Evolutionary conservation across 441 rosid genomes (phyloP).

Genomic region (Omphalea diandra): DNA sequence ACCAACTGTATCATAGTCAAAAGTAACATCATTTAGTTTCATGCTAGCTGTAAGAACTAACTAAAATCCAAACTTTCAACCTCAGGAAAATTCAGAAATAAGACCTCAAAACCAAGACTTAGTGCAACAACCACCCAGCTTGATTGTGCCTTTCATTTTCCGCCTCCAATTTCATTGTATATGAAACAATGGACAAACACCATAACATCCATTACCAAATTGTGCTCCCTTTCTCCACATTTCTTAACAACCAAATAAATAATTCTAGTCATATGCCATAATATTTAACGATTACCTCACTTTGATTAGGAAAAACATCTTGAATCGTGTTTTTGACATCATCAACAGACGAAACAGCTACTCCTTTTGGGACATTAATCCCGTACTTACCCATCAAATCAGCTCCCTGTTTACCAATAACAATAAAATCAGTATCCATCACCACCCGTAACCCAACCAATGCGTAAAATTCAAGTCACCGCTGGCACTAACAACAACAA

Average conservation of each 20-base stretch:
- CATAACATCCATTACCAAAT: background rate
- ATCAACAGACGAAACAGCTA: conserved; percentile 67
- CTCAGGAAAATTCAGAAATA: background rate
- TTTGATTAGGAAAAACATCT: conserved; percentile 60
- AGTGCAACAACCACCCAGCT: background rate
- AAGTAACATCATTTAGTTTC: conserved; percentile 12
- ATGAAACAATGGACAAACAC: background rate
- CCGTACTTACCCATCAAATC: conserved; percentile 90
- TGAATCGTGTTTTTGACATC: conserved; percentile 64
- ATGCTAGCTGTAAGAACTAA: background rate
- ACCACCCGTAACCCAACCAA: conserved; percentile 12
- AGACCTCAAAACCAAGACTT: background rate
- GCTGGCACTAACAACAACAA: background rate
- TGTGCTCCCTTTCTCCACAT: background rate
- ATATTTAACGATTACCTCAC: conserved; percentile 49
- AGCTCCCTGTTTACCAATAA: conserved; percentile 60
- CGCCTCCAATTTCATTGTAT: background rate
- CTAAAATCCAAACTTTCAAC: background rate
- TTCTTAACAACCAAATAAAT: background rate
- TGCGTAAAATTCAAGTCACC: background rate
- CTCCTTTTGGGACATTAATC: conserved; percentile 88
- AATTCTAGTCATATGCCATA: background rate
- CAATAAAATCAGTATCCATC: conserved; percentile 17
- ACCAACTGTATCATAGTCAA: conserved; percentile 64
- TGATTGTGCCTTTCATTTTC: background rate